Evolutionary conservation across 441 rosid genomes (phyloP).

Genomic region (Croton setiger): DNA sequence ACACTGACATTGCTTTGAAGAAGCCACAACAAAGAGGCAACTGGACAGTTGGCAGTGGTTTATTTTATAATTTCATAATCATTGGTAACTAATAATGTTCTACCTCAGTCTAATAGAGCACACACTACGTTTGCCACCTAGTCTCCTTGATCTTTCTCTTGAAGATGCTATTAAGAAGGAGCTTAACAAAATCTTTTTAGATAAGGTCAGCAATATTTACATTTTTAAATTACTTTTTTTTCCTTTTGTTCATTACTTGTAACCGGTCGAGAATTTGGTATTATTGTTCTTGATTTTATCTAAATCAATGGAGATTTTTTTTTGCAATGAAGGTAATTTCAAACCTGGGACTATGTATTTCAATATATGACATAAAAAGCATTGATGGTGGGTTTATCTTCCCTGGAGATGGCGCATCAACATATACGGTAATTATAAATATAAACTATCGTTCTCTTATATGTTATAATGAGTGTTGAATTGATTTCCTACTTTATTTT

Average conservation of each 20-base stretch:
- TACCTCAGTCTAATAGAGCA: conserved; percentile 68
- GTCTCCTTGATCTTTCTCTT: conserved; percentile 56
- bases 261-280: not conserved
- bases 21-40: too few species aligned
- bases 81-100: conserved; percentile 39
- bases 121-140: conserved; percentile 71
- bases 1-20: too few species aligned
- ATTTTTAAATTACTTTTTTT: not conserved
- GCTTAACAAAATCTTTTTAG: conserved; percentile 61
- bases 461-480: not conserved
- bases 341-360: conserved; percentile 67
- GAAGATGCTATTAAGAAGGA: conserved; percentile 59
- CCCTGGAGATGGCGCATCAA: conserved; percentile 83
- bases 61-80: not conserved
- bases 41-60: too few species aligned
- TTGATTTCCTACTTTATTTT: not conserved
- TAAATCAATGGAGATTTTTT: not conserved
- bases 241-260: not conserved
- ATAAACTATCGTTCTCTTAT: too few species aligned
- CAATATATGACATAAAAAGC: conserved; percentile 58
- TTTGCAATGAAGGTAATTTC: conserved; percentile 52
- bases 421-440: conserved; percentile 49
- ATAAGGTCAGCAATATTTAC: conserved; percentile 43
- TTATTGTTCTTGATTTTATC: not conserved
- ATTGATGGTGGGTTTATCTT: conserved; percentile 71